Base-by-base conservation (phyloP, 2,329 filamentous ascomycete genomes). In the Cryphonectria japonica region DNA sequence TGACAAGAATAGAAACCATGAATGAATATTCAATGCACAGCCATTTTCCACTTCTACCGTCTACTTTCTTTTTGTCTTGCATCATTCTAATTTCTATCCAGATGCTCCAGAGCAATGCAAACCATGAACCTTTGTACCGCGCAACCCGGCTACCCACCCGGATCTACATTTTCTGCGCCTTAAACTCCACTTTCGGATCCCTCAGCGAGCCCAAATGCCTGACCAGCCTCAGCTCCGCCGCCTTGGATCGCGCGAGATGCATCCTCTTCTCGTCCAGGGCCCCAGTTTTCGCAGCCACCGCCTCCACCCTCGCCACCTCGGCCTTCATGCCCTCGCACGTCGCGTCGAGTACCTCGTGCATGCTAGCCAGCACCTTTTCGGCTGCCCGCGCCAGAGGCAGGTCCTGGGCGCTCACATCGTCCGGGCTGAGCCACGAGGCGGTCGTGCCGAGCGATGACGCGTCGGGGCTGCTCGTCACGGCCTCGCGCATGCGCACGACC, bases 291-390 rank as follows among this genome's bases (percentile, higher is more conserved):
- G 34, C 34, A 6, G 84, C 80, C 54, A 79, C 78, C 4, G 81
- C 81, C 61, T 77, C 80, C 66, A 82, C 85, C 74, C 80, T 83
- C 75, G 81, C 81, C 73, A 85, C 81, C 71, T 86, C 82, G 14
- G 76, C 81, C 68, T 84, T 83, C 83, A 95, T 88, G 75, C 89
- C 89, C 72, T 86, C 84, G 75, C 91, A 86, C 70, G 94, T 93
- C 75, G 87, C 88, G 72, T 85, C 84, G 61, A 99, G 84, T 54
- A 98, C 90, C 76, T 91, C 89, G 78, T 98, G 93, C 95, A 99
- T 98, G 78, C 92, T 96, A 11, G 93, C 94, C 37, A 98, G 83
- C 6, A 97, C 95, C 83, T 92, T 96, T 82, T 96, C 93, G 1
- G 91, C 89, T 0, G 96, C 94, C 73, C 87, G 89, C 0, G 95